Evolutionary conservation across 768 basidiomycete species (phyloP), one percentile per base, ranked within the genome.

Genomic region (Trametes cingulata): DNA sequence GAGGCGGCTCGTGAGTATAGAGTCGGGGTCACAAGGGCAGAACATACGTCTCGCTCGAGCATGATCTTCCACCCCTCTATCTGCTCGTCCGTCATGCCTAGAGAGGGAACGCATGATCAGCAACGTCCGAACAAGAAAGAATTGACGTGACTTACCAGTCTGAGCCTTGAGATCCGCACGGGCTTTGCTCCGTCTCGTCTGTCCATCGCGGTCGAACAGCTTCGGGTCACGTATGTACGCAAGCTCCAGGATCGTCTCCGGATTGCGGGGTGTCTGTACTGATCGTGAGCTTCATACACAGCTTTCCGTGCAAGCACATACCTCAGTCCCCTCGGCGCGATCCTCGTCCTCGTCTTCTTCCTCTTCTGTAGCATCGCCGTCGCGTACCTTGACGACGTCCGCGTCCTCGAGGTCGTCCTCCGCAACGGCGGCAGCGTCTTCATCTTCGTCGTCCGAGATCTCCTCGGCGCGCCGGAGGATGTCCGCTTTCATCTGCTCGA

Each of bases 11-110:
- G n/a, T n/a, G n/a, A n/a, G n/a, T n/a, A n/a, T n/a, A n/a, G n/a
- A n/a, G n/a, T n/a, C n/a, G n/a, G n/a, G n/a, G n/a, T n/a, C n/a
- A n/a, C n/a, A n/a, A n/a, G n/a, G n/a, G n/a, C n/a, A n/a, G n/a
- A 1, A 78, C 90, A 61, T 67, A 96, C 95, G 68, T 95, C 88
- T 65, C 88, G 77, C 58, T 98, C 95, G 58, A 97, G 72, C 88
- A 96, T 93, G 56, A 91, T 86, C 57, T 75, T 82, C 94, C 94
- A 97, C 0, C 94, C 95, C 72, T 97, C 94, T 25, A 97, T 86
- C 69, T 96, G 94, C 65, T 89, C 89, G 67, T 97, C 86, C 10
- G 71, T 76, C 86, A 88, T 90, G 12, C 88, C 88, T 88, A 54
- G 25, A 7, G 12, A 56, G n/a, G n/a, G 19, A 49, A 24, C 49